Base-by-base conservation (phyloP, 2,329 filamentous ascomycete species). In the Arthrobotrys sinensis region DNA sequence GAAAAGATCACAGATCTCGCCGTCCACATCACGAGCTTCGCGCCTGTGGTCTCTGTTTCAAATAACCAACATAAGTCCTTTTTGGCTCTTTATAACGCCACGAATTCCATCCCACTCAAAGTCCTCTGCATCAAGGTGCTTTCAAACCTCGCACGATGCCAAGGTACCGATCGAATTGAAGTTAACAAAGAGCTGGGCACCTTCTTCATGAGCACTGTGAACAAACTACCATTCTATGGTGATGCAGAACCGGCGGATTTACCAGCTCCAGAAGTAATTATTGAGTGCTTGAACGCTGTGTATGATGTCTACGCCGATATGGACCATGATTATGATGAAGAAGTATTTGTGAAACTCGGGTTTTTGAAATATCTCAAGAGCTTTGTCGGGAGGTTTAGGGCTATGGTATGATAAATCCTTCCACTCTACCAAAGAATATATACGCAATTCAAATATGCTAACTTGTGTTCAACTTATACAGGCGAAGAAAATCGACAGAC, bases 261-360 rank as follows among this genome's bases (percentile, higher is more conserved):
- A 52, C 88, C 87, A 0, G 85, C 88, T 1, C 83, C 86, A 1
- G 90, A 89, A 1, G 89, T 91, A 53, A 86, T 86, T 4, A 86
- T 92, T 36, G 90, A 92, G 84, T 88, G 89, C 14, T 84, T 92
- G 50, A 89, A 91, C 83, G 89, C 91, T 83, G 79, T 92, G 16
- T 91, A 91, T 80, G 90, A 92, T 80, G 86, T 92, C 6, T 92
- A 92, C 83, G 88, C 87, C 28, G 89, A 92, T 82, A 89, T 90
- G 82, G 86, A 85, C 11, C 86, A 85, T 67, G 84, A 86, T 10
- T 90, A 88, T 82, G 90, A 92, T 82, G 85, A 85, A 72, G 86
- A 88, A 28, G 90, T 92, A 1, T 92, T 91, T 83, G 91, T 90
- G 88, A 86, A 87, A 80, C 86, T 89, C 79, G 86, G 86, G 79